Percentiles rank a stretch among this genome's conserved stretches.
phyloP scores from a whole-genome alignment of 2,329 filamentous ascomycete genomes.

The Aspergillus fumigatiaffinis region DNA sequence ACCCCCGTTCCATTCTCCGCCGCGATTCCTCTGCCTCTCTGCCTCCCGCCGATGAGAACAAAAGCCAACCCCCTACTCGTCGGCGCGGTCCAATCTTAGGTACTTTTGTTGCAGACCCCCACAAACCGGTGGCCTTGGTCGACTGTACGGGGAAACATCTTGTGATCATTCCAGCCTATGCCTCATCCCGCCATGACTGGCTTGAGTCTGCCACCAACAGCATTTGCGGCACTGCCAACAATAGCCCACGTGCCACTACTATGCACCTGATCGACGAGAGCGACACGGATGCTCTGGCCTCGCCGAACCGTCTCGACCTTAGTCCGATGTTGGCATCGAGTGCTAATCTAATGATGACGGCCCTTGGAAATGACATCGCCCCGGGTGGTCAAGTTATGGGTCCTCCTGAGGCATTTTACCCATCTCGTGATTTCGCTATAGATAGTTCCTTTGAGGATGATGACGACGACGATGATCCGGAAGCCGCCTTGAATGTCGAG shows the following conservation, averaged over 20 bases:
- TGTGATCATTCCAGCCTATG: conserved; percentile 46
- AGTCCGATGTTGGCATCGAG: conserved; percentile 62
- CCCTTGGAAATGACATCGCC: conserved; percentile 53
- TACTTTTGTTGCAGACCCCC: conserved; percentile 45
- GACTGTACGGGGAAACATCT: conserved; percentile 47
- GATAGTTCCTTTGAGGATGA: conserved; percentile 60
- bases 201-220: conserved; percentile 41
- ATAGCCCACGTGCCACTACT: conserved; percentile 39
- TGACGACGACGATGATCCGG: conserved; percentile 62
- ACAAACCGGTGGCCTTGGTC: conserved; percentile 46
- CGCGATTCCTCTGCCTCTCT: conserved; percentile 45
- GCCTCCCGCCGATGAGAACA: conserved; percentile 40
- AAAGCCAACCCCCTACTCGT: conserved; percentile 29
- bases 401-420: conserved; percentile 71
- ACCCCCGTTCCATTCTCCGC: conserved; percentile 48
- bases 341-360: conserved; percentile 74
- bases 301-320: conserved; percentile 33
- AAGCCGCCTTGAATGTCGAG: conserved; percentile 59
- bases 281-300: conserved; percentile 41
- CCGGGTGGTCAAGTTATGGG: conserved; percentile 63
- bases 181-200: conserved; percentile 45
- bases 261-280: conserved; percentile 42
- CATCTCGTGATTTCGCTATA: conserved; percentile 54
- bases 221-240: conserved; percentile 39
- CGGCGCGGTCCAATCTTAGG: conserved; percentile 46